A percentile compares a stretch with the other conserved stretches of the same genome.
Evolutionary conservation across 345 rosid genomes (phyloP).

Genomic region (Psidium guajava): DNA sequence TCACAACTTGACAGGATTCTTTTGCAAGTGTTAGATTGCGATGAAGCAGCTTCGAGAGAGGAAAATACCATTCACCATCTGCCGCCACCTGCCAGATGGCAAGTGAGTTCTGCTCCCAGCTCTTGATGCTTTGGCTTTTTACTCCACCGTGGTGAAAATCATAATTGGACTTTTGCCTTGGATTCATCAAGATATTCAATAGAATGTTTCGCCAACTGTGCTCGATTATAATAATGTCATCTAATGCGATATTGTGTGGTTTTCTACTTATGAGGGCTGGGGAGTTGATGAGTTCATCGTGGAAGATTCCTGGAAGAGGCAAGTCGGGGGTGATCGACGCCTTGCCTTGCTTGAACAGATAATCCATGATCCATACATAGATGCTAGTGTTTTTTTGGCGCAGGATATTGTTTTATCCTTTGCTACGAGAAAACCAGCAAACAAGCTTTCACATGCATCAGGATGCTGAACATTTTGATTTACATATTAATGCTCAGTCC

Average conservation of each 20-base stretch:
- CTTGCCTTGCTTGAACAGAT: not conserved
- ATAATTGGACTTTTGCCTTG: not conserved
- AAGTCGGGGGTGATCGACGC: conserved; percentile 72
- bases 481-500: not conserved
- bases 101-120: conserved; percentile 33
- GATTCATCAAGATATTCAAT: not conserved
- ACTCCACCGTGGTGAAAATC: not conserved
- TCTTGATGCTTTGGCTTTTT: not conserved
- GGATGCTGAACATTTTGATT: not conserved
- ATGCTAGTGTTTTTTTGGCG: not conserved
- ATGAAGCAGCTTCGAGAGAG: conserved; percentile 86
- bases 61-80: conserved; percentile 81
- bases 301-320: conserved; percentile 94
- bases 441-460: not conserved
- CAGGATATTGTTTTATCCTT: not conserved
- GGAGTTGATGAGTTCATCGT: conserved; percentile 86
- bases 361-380: not conserved
- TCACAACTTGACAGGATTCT: not conserved
- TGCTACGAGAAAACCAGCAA: not conserved
- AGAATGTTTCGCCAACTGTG: not conserved
- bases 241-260: not conserved
- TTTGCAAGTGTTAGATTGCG: conserved; percentile 40
- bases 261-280: conserved; percentile 67
- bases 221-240: not conserved
- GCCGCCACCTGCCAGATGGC: conserved; percentile 76